Evolutionary conservation across 331 rosid species (phyloP), one percentile per base, ranked within the genome.

Genomic region (Prunus yedoensis): DNA sequence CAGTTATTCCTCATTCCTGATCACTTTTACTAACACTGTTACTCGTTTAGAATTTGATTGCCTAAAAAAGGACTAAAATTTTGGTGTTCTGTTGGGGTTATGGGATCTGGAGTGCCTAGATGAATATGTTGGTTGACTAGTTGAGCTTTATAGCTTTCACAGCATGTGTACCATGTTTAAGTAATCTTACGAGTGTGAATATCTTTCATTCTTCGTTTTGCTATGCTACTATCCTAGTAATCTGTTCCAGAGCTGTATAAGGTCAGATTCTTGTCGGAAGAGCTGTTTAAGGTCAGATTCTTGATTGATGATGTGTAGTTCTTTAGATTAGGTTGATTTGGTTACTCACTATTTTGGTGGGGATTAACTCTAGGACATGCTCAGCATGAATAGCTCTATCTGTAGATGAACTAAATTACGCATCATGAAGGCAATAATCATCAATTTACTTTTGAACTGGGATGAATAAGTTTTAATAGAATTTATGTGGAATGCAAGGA

Each of bases 91-190:
- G 50, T 43, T 25, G 43, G 45, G 45, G 10, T 25, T 13, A 35
- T 35, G 50, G 78, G 58, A 74, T 63, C 78, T 47, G 62, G 49
- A 30, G 10, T 45, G 32, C n/a, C 60, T 47, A 46, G 8, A 68
- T 35, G 30, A 15, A 12, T 60, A 4, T 25, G 43, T 28, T 28
- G n/a, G 73, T 50, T 50, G 74, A 50, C 61, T 69, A 15, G 50
- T 14, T 68, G 23, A 25, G 41, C 56, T 68, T 27, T 27, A 49
- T 49, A 61, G 46, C 16, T 63, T 62, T 58, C 64, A 58, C 21
- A 58, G 4, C 12, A 10, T 12, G 64, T 23, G 14, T 23, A 23
- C 14, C 64, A 30, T 30, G 46, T 32, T 17, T 8, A 32, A 25
- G 18, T 60, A 13, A 4, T 60, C 16, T 60, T 14, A 27, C 65